phyloP scores from a whole-genome alignment of 768 basidiomycete genomes.

The Sarcodon sp. region DNA sequence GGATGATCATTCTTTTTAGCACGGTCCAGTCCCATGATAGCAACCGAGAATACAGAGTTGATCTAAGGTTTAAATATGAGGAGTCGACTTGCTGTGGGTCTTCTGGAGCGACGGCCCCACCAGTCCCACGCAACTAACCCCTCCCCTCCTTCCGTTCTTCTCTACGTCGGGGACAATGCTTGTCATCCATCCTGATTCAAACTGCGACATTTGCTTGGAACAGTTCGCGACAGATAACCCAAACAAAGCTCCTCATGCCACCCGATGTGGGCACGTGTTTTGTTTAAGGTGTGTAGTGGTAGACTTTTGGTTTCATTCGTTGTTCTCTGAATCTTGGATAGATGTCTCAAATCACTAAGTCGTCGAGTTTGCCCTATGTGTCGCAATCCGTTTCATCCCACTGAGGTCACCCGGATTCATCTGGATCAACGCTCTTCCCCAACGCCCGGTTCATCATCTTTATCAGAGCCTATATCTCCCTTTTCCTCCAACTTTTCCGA shows the following conservation, averaged over 20 bases:
- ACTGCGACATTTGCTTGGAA: slow-evolving; percentile 70
- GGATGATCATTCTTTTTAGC: no score
- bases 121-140: neutral
- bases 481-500: slow-evolving; percentile 10
- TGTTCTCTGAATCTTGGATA: slow-evolving; percentile 11
- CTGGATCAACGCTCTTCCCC: slow-evolving; percentile 33
- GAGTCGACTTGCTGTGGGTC: no score
- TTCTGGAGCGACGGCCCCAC: no score
- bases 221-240: slow-evolving; percentile 34
- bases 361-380: slow-evolving; percentile 51
- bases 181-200: slow-evolving; percentile 46
- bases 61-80: no score
- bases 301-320: neutral
- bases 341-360: slow-evolving; percentile 41
- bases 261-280: slow-evolving; percentile 67
- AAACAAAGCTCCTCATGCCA: slow-evolving; percentile 37
- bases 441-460: slow-evolving; percentile 5
- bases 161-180: slow-evolving; percentile 39
- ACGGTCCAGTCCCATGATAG: no score
- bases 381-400: slow-evolving; percentile 34
- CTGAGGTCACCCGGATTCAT: slow-evolving; percentile 41
- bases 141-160: slow-evolving; percentile 9
- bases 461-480: slow-evolving; percentile 1
- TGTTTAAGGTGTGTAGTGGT: slow-evolving; percentile 13
- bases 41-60: no score